These are phyloP conservation scores for Haplosporangium sp. DNA, from an alignment of 371 early-diverging fungal species.

Conservation along the genomic window DNA sequence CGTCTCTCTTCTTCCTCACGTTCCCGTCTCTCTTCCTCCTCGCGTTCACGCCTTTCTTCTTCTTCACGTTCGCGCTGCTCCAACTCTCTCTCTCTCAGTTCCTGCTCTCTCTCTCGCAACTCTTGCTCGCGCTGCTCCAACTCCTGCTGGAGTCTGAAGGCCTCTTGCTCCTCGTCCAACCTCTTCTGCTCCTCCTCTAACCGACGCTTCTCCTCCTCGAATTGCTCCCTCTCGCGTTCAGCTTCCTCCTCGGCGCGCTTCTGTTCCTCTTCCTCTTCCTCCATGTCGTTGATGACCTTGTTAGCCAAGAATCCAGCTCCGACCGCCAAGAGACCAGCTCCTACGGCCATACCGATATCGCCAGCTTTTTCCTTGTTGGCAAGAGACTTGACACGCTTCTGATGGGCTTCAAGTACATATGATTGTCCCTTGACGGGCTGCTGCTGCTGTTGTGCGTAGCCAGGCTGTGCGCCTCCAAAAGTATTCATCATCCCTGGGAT, in stretches of 20 bases:
- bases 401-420: slow-evolving; percentile 61
- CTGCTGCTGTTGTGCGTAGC: too few species aligned
- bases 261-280: slow-evolving; percentile 52
- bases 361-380: slow-evolving; percentile 60
- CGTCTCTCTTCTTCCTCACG: neutral
- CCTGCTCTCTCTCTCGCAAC: too few species aligned
- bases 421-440: slow-evolving; percentile 60
- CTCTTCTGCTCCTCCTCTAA: slow-evolving; percentile 45
- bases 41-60: too few species aligned
- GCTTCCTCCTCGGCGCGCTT: slow-evolving; percentile 47
- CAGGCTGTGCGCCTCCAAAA: too few species aligned
- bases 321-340: slow-evolving; percentile 60
- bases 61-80: too few species aligned
- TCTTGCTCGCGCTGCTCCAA: slow-evolving; percentile 36
- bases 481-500: slow-evolving; percentile 58
- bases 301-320: slow-evolving; percentile 66
- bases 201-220: slow-evolving; percentile 45
- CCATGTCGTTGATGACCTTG: slow-evolving; percentile 60
- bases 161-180: slow-evolving; percentile 38
- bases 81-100: too few species aligned
- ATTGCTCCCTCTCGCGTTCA: slow-evolving; percentile 48
- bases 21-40: too few species aligned
- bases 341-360: slow-evolving; percentile 60
- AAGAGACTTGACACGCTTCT: slow-evolving; percentile 61
- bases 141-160: slow-evolving; percentile 33